A percentile compares a stretch with the other conserved stretches of the same genome.
These are phyloP conservation scores for Nemania sp. DNA, from an alignment of 2,329 filamentous ascomycete species.

Conservation along the genomic window DNA sequence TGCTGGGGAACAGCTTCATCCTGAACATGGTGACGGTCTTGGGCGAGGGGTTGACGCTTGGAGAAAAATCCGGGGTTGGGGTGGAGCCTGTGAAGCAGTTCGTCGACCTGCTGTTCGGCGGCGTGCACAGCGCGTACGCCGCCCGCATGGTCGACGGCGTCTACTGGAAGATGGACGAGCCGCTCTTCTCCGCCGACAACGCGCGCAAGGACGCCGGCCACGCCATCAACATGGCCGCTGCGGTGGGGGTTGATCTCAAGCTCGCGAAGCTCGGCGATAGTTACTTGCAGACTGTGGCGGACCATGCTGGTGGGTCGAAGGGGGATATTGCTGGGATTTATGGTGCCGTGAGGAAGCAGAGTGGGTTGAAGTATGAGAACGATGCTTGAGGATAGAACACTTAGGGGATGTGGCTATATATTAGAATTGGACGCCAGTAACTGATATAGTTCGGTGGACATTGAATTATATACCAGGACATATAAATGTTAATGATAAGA, in stretches of 20 bases:
- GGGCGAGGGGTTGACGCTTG: slow-evolving; percentile 75
- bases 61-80: slow-evolving; percentile 80
- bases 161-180: slow-evolving; percentile 74
- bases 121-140: slow-evolving; percentile 74
- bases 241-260: slow-evolving; percentile 63
- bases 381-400: slow-evolving; percentile 38
- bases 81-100: slow-evolving; percentile 70
- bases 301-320: slow-evolving; percentile 63
- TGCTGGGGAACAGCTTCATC: slow-evolving; percentile 86
- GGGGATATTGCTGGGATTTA: slow-evolving; percentile 85
- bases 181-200: slow-evolving; percentile 81
- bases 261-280: slow-evolving; percentile 68
- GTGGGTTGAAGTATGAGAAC: slow-evolving; percentile 75
- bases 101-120: slow-evolving; percentile 73
- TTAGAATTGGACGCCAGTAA: too few relatives aligned
- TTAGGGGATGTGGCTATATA: too few relatives aligned
- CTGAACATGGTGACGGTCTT: slow-evolving; percentile 80
- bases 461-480: too few relatives aligned
- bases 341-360: slow-evolving; percentile 74
- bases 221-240: slow-evolving; percentile 67
- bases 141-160: slow-evolving; percentile 74
- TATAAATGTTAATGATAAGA: too few relatives aligned
- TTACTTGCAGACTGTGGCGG: slow-evolving; percentile 71
- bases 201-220: slow-evolving; percentile 82
- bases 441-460: too few relatives aligned